Base-by-base conservation (phyloP, 768 basidiomycete species). In the Dentipellis fragilis region DNA sequence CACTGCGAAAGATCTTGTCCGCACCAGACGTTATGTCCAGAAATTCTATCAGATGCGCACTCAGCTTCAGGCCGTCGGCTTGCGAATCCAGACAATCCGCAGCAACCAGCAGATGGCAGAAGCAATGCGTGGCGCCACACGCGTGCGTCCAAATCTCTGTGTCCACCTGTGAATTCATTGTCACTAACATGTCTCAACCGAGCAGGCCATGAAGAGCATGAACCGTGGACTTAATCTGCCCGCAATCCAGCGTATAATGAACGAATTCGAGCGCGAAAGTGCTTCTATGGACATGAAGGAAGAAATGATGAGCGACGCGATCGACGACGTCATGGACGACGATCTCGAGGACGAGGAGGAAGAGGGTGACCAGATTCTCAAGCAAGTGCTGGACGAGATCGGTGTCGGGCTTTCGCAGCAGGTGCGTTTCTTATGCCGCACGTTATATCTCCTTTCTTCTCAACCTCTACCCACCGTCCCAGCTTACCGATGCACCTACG, bases 271-370 rank as follows among this genome's bases (percentile, higher is more conserved):
- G 75, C 87, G 84, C 65, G 96, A 99, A 72, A 95, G 88, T 63
- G 84, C 92, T 4, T 92, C 86, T 72, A 99, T 99, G 96, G 96
- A 99, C 71, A 98, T 99, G 96, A 99, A 97, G 69, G 96, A 97
- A 72, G 95, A 96, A 69, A 97, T 98, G 90, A 99, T 97, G 96
- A 91, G 89, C 19, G 96, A 98, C 58, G 88, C 93, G 12, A 89
- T 98, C 14, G 96, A 98, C 70, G 95, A 97, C 63, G 94, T 88
- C 50, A 95, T 97, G 87, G 91, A 94, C 60, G 86, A 88, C 35
- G 93, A 93, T 12, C 72, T 71, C 34, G 94, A 94, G 64, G 95
- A 95, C 51, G 95, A 98, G 70, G 96, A 97, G 63, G 88, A 87
- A 59, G 96, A 97, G 66, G 85, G 93, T 12, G 94, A 98, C 67